phyloP scores from a whole-genome alignment of 345 rosid species.

The Mercurialis annua region DNA sequence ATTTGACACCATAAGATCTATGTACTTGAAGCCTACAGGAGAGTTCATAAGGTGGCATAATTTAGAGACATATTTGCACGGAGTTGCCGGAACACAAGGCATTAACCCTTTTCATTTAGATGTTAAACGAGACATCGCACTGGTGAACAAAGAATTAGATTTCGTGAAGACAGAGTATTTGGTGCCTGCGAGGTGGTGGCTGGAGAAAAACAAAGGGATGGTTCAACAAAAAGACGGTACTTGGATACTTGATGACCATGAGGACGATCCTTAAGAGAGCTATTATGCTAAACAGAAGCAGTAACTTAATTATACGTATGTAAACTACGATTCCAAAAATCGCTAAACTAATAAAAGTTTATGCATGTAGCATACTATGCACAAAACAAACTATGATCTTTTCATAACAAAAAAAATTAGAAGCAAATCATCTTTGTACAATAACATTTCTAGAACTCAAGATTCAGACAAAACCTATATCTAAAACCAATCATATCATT shows the following conservation, averaged over 20 bases:
- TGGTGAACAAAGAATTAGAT: slow-evolving; percentile 28
- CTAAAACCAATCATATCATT: background rate
- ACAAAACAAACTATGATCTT: too few species aligned
- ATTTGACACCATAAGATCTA: slow-evolving; percentile 4
- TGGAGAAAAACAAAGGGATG: slow-evolving; percentile 47
- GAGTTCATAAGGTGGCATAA: slow-evolving; percentile 11
- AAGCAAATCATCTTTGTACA: too few species aligned
- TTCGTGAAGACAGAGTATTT: slow-evolving; percentile 38
- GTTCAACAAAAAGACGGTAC: slow-evolving; percentile 46
- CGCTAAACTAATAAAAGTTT: too few species aligned
- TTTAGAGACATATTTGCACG: slow-evolving; percentile 17
- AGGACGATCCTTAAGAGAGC: too few species aligned
- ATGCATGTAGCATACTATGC: too few species aligned
- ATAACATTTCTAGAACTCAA: too few species aligned
- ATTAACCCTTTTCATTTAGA: slow-evolving; percentile 2
- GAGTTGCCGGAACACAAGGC: slow-evolving; percentile 23
- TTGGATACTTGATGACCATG: slow-evolving; percentile 31
- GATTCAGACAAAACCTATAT: background rate
- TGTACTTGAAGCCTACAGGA: slow-evolving; percentile 15
- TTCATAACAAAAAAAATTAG: too few species aligned
- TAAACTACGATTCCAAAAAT: too few species aligned
- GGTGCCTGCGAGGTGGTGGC: slow-evolving; percentile 52
- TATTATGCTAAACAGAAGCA: too few species aligned
- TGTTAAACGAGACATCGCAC: slow-evolving; percentile 7
- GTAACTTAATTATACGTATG: too few species aligned